A percentile compares a stretch with the other conserved stretches of the same genome.
These are phyloP conservation scores for Schoenoplectus triqueter DNA, from an alignment of 202 grass and related monocot species.

Conservation along the genomic window DNA sequence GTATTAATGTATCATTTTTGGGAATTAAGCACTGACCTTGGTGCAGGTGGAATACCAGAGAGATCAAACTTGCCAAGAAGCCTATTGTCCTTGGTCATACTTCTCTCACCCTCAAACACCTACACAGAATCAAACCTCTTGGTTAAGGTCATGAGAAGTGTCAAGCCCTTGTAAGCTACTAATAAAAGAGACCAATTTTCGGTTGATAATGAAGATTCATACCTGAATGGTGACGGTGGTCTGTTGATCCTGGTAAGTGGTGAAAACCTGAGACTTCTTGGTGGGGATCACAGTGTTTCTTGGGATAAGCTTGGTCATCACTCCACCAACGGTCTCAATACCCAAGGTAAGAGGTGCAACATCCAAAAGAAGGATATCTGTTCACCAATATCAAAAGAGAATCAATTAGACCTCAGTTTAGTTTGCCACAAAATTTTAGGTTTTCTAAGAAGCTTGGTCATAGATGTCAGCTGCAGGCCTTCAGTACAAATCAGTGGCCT, in stretches of 20 bases:
- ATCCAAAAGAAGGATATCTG: constrained; percentile 60
- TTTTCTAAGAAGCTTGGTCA: not conserved
- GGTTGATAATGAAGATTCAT: constrained; percentile 5
- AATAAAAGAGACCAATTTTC: not conserved
- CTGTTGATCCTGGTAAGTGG: constrained; percentile 68
- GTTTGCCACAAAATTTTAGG: not conserved
- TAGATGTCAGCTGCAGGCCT: not conserved
- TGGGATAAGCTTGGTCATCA: constrained; percentile 75
- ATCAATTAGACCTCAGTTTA: constrained; percentile 14
- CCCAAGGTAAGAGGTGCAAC: constrained; percentile 56
- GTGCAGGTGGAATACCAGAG: constrained; percentile 54
- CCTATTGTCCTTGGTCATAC: constrained; percentile 59
- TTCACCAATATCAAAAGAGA: constrained; percentile 10
- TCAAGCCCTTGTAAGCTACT: not conserved
- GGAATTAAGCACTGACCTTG: constrained; percentile 32
- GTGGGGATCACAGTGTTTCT: constrained; percentile 57
- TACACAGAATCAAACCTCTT: constrained; percentile 23
- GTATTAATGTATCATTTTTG: not conserved
- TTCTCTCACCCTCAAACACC: constrained; percentile 62
- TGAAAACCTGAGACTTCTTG: constrained; percentile 68
- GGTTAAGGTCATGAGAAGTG: constrained; percentile 13
- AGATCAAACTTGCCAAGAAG: constrained; percentile 63
- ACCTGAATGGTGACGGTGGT: constrained; percentile 52
- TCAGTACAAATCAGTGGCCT: not conserved
- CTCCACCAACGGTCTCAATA: constrained; percentile 62